A percentile compares a stretch with the other conserved stretches of the same genome.
Evolutionary conservation across 179 eudicot species (phyloP).

Genomic region (Heliamphora pulchella): DNA sequence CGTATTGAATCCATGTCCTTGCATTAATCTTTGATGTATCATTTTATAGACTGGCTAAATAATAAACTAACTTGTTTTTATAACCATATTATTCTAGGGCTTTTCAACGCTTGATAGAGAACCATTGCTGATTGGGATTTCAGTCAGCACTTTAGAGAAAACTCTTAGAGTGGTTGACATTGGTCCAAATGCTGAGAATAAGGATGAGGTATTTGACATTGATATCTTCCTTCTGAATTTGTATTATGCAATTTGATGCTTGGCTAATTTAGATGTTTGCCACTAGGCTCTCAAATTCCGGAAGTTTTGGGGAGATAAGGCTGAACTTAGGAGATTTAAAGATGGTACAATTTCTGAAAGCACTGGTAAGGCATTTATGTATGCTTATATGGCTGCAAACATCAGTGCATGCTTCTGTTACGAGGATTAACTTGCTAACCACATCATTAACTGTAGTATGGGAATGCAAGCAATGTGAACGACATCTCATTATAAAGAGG

Average conservation of each 20-base stretch:
- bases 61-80: conserved; percentile 3
- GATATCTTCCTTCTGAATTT: not conserved
- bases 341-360: conserved; percentile 85
- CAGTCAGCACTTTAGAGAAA: conserved; percentile 44
- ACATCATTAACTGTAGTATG: conserved; percentile 45
- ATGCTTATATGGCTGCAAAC: conserved; percentile 12
- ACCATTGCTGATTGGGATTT: conserved; percentile 66
- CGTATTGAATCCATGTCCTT: conserved; percentile 36
- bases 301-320: conserved; percentile 89
- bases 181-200: conserved; percentile 81
- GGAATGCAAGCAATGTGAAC: conserved; percentile 71
- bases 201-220: conserved; percentile 52
- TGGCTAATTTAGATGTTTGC: conserved; percentile 13
- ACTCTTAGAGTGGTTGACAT: conserved; percentile 60
- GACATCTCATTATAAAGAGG: conserved; percentile 67
- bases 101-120: conserved; percentile 57
- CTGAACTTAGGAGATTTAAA: conserved; percentile 66
- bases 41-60: not conserved
- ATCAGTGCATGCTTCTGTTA: conserved; percentile 14
- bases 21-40: not conserved
- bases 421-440: conserved; percentile 14
- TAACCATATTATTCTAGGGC: conserved; percentile 42
- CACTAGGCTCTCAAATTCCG: conserved; percentile 57
- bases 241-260: conserved; percentile 5
- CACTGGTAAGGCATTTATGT: conserved; percentile 46